phyloP scores from a whole-genome alignment of 352 stramenopile species.

The Phytopythium boreale region DNA sequence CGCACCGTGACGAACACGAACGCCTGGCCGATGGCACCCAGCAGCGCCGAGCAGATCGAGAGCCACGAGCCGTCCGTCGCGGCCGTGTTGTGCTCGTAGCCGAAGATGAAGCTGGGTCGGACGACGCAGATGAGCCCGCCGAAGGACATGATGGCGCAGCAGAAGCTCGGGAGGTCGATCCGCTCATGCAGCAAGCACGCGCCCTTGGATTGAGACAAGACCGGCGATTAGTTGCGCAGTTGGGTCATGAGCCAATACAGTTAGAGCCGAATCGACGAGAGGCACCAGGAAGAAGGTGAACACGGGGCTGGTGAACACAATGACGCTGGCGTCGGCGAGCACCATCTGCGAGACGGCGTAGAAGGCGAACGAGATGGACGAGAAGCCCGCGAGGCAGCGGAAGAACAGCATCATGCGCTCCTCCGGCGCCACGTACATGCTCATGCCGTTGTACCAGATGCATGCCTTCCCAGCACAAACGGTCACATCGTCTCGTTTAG shows the following conservation, averaged over 20 bases:
- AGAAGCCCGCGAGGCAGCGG: constrained; percentile 62
- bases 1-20: constrained; percentile 74
- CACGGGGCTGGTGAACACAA: constrained; percentile 74
- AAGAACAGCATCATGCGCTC: constrained; percentile 60
- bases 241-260: neutral
- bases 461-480: constrained; percentile 12
- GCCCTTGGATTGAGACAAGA: constrained; percentile 7
- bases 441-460: constrained; percentile 45
- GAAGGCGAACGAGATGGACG: constrained; percentile 73
- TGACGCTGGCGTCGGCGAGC: constrained; percentile 62
- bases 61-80: constrained; percentile 44
- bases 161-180: constrained; percentile 36
- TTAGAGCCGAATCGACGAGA: constrained; percentile 3
- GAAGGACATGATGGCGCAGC: constrained; percentile 35
- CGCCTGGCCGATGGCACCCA: constrained; percentile 61
- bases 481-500: too few species aligned
- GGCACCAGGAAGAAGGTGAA: constrained; percentile 72
- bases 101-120: constrained; percentile 42
- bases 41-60: constrained; percentile 41
- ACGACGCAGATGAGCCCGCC: constrained; percentile 47
- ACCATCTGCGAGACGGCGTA: constrained; percentile 80
- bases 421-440: constrained; percentile 40
- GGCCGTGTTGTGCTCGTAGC: constrained; percentile 36
- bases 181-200: constrained; percentile 28
- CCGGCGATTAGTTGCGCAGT: neutral